Evolutionary conservation across 805 yeast species (phyloP), one percentile per base, ranked within the genome.

Genomic region (Saturnispora sekii): DNA sequence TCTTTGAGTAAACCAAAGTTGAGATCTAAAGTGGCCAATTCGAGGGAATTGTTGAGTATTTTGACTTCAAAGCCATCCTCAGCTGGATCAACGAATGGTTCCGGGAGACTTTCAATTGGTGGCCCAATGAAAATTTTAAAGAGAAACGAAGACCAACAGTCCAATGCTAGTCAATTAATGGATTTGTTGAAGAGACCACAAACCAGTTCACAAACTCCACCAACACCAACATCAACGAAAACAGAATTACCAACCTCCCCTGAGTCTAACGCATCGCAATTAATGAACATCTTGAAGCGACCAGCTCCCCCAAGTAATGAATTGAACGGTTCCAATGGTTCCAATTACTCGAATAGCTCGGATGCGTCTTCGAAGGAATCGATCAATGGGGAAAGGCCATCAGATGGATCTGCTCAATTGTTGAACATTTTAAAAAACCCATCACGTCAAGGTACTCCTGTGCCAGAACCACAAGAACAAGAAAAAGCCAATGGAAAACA

Each of bases 1-100:
- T 48, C 62, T 2, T 53, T 64, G 32, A 56, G 54, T 38, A 64
- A 58, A 44, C 67, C 68, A n/a, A 53, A 54, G 43, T 52, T 52
- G 31, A 57, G 59, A 40, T 56, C 65, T n/a, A 60, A 58, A 34
- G 61, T 55, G 43, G 52, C 63, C 1, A 56, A 64, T 41, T 57
- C 65, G 44, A 60, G 58, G 40, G 61, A 63, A 46, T 41, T 65
- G 29, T 46, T 65, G 43, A 56, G 60, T 37, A 52, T 63, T 26
- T 45, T 60, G 34, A 59, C 55, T 14, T 49, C 55, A 10, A 51
- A 51, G 32, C 48, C 51, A 2, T 29, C 46, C 10, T 18, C 10
- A 14, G 32, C 21, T 16, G 44, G 44, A 10, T 15, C 35, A 33
- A 18, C 36, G 5, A 9, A 40, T 5, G 10, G 37, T 21, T 16